These are phyloP conservation scores for Cryptosporidium parvum DNA, from an alignment of 169 alveolate species.

Conservation along the genomic window DNA sequence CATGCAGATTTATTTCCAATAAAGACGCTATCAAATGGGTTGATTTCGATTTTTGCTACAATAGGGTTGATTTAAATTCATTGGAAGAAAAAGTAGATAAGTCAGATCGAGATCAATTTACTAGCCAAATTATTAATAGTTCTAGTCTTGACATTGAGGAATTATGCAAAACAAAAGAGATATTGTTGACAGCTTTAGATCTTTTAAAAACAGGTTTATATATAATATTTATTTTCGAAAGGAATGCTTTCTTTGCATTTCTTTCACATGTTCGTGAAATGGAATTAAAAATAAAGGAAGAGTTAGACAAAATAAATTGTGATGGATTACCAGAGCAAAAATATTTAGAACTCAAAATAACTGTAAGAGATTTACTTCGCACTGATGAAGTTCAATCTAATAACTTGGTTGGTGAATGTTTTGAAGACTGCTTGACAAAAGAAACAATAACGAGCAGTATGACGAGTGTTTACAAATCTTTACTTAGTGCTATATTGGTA, in stretches of 20 bases:
- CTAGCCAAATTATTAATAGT: no score
- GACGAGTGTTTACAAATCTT: not conserved
- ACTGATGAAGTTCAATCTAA: not conserved
- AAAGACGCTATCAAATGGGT: no score
- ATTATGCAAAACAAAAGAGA: not conserved
- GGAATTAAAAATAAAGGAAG: no score
- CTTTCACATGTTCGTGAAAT: no score
- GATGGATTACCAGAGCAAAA: not conserved
- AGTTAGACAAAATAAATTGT: no score
- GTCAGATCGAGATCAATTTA: no score
- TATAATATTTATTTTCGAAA: not conserved
- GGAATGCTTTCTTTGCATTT: no score
- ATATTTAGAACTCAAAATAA: not conserved
- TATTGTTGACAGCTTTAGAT: no score
- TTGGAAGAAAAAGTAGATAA: no score
- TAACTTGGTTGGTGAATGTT: not conserved
- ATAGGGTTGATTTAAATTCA: not conserved
- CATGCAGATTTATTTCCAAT: not conserved
- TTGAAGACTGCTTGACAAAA: not conserved
- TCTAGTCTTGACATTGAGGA: not conserved
- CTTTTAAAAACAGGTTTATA: no score
- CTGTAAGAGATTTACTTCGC: not conserved
- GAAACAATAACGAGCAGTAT: fast-evolving
- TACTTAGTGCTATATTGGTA: not conserved
- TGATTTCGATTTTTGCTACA: not conserved